Percentiles rank a stretch among this genome's conserved stretches.
phyloP scores from a whole-genome alignment of 2,329 filamentous ascomycete genomes.

The Hirsutella minnesotensis region DNA sequence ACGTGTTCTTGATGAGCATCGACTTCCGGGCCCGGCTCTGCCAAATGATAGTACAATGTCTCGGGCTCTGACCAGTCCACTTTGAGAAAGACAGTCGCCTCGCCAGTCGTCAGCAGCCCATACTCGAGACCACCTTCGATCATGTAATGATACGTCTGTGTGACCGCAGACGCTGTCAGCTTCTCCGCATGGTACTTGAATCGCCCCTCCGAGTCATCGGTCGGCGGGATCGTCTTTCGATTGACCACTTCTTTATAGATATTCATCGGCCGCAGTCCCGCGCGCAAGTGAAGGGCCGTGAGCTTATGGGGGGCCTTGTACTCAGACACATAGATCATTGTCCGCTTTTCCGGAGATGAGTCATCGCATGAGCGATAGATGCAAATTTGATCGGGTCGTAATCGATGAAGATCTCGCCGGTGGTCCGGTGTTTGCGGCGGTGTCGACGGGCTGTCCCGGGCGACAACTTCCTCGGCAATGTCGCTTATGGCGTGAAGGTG shows the following conservation, averaged over 20 bases:
- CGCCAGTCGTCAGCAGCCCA: conserved; percentile 28
- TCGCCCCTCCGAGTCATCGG: too few species aligned
- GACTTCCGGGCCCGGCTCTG: conserved; percentile 15
- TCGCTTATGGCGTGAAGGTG: too few species aligned
- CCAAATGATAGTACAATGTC: conserved; percentile 19
- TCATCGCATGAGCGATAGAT: too few species aligned
- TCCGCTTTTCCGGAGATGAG: too few species aligned
- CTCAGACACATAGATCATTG: too few species aligned
- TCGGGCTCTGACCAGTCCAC: conserved; percentile 18
- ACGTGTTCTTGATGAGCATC: conserved; percentile 8
- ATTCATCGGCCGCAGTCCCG: too few species aligned
- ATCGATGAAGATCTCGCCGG: conserved; percentile 8
- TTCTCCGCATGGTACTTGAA: conserved; percentile 23
- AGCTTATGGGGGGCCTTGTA: too few species aligned
- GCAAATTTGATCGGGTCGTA: conserved; percentile 21
- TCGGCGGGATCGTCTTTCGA: conserved; percentile 15
- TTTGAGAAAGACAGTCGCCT: conserved; percentile 31
- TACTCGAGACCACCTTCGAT: conserved; percentile 32
- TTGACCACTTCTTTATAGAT: too few species aligned
- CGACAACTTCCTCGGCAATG: too few species aligned
- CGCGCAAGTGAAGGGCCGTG: too few species aligned
- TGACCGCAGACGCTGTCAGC: conserved; percentile 28
- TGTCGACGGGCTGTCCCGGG: not conserved
- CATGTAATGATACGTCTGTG: conserved; percentile 38
- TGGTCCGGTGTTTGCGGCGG: conserved; percentile 9